These are phyloP conservation scores for Solanum hybrid DNA, from an alignment of 305 asterid species.

Conservation along the genomic window DNA sequence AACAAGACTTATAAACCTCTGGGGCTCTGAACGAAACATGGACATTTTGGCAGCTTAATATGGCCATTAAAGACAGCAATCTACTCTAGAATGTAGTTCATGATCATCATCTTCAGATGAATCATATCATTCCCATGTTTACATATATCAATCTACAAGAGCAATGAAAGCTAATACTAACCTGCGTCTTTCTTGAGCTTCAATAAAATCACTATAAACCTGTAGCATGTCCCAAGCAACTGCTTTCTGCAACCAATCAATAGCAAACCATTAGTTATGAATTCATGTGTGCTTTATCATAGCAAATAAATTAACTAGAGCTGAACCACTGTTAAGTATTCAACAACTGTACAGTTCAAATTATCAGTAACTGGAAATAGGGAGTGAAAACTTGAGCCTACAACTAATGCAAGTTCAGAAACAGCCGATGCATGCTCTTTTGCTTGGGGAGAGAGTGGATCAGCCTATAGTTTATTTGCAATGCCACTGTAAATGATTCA, in stretches of 20 bases:
- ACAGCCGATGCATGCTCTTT: not conserved
- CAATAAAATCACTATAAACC: slow-evolving; percentile 75
- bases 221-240: slow-evolving; percentile 98
- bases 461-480: not conserved
- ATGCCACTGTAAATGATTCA: not conserved
- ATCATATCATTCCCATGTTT: not conserved
- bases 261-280: not conserved
- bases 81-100: not conserved
- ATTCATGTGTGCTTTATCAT: not conserved
- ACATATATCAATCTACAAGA: not conserved
- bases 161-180: slow-evolving; percentile 11
- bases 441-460: not conserved
- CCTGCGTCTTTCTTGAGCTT: slow-evolving; percentile 85
- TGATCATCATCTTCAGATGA: not conserved
- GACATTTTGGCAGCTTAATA: not conserved
- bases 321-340: not conserved
- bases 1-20: not conserved
- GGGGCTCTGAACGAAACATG: not conserved
- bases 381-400: not conserved
- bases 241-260: slow-evolving; percentile 53
- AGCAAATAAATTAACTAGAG: not conserved
- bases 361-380: not conserved
- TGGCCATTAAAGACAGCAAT: not conserved
- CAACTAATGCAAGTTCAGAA: not conserved
- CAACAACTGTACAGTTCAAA: not conserved